Conservation (phyloP, 768 basidiomycete species). For the Tricholoma sp. region DNA sequence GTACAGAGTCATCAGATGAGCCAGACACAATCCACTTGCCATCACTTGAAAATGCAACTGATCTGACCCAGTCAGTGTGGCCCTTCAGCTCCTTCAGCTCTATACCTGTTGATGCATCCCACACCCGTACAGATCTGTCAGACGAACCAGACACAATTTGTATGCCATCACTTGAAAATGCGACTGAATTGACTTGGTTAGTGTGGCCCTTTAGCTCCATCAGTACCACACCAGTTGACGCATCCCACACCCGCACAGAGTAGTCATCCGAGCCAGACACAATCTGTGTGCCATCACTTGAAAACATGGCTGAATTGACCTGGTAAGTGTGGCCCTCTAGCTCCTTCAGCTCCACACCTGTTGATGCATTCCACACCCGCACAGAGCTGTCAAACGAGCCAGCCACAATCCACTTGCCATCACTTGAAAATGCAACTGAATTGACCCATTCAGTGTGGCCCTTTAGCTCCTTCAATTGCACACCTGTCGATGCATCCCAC, state of each 20-base stretch:
- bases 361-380: background rate
- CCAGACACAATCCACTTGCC: background rate
- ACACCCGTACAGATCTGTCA: background rate
- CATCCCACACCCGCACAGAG: background rate
- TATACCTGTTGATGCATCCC: background rate
- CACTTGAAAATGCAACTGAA: no score
- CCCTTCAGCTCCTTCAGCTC: background rate
- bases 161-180: background rate
- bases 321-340: background rate
- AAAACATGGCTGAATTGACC: background rate
- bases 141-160: background rate
- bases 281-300: background rate
- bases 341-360: background rate
- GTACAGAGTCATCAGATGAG: background rate
- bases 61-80: background rate
- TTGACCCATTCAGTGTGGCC: no score
- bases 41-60: background rate
- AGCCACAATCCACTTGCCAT: no score
- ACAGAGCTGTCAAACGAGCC: background rate
- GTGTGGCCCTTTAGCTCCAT: background rate
- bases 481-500: no score
- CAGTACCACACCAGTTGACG: background rate
- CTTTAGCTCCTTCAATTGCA: background rate
- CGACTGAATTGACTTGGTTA: background rate
- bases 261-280: background rate